These are phyloP conservation scores for Golubevia pallescens DNA, from an alignment of 1,284 basidiomycete genomes.

Conservation along the genomic window DNA sequence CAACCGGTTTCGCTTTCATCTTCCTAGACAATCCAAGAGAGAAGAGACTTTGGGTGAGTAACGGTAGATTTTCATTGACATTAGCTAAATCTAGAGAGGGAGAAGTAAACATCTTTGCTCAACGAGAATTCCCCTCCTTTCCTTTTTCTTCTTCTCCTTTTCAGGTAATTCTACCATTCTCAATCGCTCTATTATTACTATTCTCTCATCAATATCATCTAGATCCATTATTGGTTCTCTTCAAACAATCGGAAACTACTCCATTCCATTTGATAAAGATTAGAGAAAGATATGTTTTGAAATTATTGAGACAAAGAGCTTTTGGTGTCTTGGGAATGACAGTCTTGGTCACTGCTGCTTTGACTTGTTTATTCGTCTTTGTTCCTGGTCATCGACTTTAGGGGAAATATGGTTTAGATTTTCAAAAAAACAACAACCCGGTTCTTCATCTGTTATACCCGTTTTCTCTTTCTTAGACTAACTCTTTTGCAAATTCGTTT, in stretches of 20 bases:
- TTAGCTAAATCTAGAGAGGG: not conserved
- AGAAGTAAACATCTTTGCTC: not conserved
- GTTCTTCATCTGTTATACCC: too few relatives aligned
- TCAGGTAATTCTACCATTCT: constrained; percentile 91
- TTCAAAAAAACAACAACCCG: too few relatives aligned
- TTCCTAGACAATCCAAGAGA: constrained; percentile 90
- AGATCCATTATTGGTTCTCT: constrained; percentile 75
- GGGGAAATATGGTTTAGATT: too few relatives aligned
- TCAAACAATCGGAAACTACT: constrained; percentile 67
- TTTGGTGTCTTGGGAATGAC: constrained; percentile 79
- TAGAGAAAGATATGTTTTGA: constrained; percentile 88
- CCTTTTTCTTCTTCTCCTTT: not conserved
- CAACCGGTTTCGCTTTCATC: constrained; percentile 85
- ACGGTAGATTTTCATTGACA: not conserved
- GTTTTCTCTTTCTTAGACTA: too few relatives aligned
- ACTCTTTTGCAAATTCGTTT: too few relatives aligned
- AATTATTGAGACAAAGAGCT: constrained; percentile 82
- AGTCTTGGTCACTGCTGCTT: constrained; percentile 73
- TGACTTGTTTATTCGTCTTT: constrained; percentile 86
- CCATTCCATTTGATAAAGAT: constrained; percentile 89
- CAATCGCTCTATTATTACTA: constrained; percentile 85
- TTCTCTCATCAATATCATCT: constrained; percentile 95
- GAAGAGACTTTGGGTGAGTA: constrained; percentile 89
- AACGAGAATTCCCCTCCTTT: not conserved
- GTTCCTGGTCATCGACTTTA: constrained; percentile 87